These are phyloP conservation scores for Amauroascus verrucosus DNA, from an alignment of 2,329 filamentous ascomycete genomes.

Conservation along the genomic window DNA sequence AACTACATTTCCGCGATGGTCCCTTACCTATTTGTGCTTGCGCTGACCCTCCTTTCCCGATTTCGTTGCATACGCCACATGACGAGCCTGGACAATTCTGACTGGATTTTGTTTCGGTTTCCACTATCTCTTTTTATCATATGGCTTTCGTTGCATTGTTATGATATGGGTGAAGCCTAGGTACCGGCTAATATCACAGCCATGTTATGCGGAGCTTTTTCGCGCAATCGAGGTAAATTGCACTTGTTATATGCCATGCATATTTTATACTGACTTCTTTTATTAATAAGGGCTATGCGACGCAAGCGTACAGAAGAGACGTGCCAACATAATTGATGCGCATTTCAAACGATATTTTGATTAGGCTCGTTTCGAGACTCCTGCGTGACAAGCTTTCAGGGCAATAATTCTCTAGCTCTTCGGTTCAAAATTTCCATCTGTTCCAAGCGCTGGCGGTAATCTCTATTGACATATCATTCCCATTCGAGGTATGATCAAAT, in stretches of 20 bases:
- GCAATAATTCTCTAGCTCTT: neutral
- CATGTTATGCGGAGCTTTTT: neutral
- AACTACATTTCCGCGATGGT: neutral
- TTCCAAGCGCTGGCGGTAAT: neutral
- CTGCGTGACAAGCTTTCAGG: neutral
- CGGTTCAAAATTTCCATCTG: neutral
- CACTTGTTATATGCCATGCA: no score
- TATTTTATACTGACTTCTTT: no score
- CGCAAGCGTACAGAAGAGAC: no score
- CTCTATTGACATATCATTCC: neutral
- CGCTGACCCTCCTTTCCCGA: neutral
- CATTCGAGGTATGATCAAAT: neutral
- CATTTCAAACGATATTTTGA: neutral
- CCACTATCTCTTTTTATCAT: constrained; percentile 2
- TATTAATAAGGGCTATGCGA: no score
- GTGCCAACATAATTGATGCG: neutral
- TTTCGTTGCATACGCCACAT: neutral
- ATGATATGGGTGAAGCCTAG: neutral
- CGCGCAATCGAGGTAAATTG: neutral
- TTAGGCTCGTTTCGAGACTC: neutral
- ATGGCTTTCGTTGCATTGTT: neutral
- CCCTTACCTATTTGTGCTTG: neutral
- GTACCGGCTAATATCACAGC: neutral
- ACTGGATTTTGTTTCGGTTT: constrained; percentile 11
- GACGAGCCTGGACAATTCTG: neutral